These are phyloP conservation scores for Penicillium taxi DNA, from an alignment of 495 filamentous ascomycete genomes.

Conservation along the genomic window DNA sequence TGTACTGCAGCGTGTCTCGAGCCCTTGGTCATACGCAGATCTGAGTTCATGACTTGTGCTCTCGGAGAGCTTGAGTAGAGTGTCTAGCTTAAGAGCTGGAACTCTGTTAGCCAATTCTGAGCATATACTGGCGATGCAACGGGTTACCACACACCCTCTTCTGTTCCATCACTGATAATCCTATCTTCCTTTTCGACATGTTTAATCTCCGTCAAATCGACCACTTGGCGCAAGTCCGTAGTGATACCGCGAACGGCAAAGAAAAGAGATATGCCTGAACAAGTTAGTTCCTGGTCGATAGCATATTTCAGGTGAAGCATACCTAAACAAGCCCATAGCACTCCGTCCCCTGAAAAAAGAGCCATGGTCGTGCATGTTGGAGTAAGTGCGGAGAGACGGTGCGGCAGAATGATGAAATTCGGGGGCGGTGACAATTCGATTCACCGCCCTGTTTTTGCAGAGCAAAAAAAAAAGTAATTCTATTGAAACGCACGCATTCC, in stretches of 20 bases:
- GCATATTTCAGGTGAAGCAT: neutral
- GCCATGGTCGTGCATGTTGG: conserved; percentile 25
- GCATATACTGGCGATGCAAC: neutral
- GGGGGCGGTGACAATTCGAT: conserved; percentile 33
- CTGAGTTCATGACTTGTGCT: conserved; percentile 45
- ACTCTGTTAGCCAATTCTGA: neutral
- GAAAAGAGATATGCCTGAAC: conserved; percentile 38
- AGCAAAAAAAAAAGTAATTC: conserved; percentile 19
- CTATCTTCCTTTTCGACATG: conserved; percentile 38
- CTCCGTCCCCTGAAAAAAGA: conserved; percentile 32
- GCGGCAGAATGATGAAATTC: conserved; percentile 28
- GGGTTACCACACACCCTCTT: conserved; percentile 35
- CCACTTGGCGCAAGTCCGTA: conserved; percentile 38
- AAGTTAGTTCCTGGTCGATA: conserved; percentile 1
- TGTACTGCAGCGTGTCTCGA: neutral
- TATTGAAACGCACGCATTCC: conserved; percentile 6
- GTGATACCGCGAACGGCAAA: conserved; percentile 40
- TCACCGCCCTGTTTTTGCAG: conserved; percentile 12
- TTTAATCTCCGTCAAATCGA: conserved; percentile 43
- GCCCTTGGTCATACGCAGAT: conserved; percentile 37
- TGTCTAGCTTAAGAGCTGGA: conserved; percentile 43
- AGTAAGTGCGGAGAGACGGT: conserved; percentile 28
- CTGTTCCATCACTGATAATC: conserved; percentile 41
- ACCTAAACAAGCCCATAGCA: conserved; percentile 42
- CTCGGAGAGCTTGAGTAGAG: conserved; percentile 41